A percentile compares a stretch with the other conserved stretches of the same genome.
phyloP scores from a whole-genome alignment of 208 protist genomes.

The Jaenimonas drosophilae region DNA sequence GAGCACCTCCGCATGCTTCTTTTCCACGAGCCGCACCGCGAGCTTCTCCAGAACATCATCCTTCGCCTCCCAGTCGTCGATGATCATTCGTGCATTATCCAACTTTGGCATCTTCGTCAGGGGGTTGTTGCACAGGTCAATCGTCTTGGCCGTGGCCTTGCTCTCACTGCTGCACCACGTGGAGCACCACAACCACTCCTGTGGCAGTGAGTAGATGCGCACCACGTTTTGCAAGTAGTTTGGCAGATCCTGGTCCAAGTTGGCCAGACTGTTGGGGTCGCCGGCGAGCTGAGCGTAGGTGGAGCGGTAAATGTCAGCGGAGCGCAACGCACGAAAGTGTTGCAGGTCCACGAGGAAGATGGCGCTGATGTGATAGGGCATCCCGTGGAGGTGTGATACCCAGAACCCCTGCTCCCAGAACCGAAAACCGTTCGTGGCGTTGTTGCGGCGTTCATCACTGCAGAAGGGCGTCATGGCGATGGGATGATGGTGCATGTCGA shows the following conservation, averaged over 20 bases:
- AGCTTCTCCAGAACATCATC: slow-evolving; percentile 70
- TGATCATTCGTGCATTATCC: slow-evolving; percentile 84
- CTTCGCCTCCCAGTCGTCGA: slow-evolving; percentile 83
- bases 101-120: slow-evolving; percentile 95
- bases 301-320: slow-evolving; percentile 89
- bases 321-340: slow-evolving; percentile 70
- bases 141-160: slow-evolving; percentile 94
- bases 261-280: slow-evolving; percentile 90
- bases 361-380: slow-evolving; percentile 97
- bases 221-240: slow-evolving; percentile 93
- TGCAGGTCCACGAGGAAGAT: slow-evolving; percentile 96
- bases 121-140: slow-evolving; percentile 97
- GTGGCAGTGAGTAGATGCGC: slow-evolving; percentile 94
- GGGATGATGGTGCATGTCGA: slow-evolving; percentile 91
- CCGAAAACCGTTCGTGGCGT: slow-evolving; percentile 88
- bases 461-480: slow-evolving; percentile 98
- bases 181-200: slow-evolving; percentile 99
- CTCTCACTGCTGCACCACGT: slow-evolving; percentile 94
- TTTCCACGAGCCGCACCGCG: too few species aligned
- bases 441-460: slow-evolving; percentile 51
- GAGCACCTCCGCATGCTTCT: too few species aligned
- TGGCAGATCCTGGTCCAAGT: slow-evolving; percentile 94
- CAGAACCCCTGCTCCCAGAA: slow-evolving; percentile 94
- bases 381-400: slow-evolving; percentile 87
- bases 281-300: slow-evolving; percentile 82